Base-by-base conservation (phyloP, 306 rosid genomes). In the Albizia julibrissin region DNA sequence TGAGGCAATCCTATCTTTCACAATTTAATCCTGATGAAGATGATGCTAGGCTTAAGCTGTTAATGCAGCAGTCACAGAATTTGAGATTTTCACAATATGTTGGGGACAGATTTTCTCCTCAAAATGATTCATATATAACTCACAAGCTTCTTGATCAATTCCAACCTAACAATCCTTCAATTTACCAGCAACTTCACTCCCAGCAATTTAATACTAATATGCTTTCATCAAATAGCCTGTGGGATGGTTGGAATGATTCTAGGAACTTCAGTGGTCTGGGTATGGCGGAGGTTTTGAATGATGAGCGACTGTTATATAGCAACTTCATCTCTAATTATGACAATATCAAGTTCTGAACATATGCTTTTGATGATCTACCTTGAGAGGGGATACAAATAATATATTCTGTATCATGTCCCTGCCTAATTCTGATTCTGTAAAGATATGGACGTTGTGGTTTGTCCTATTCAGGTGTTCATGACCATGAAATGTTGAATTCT, bases 241-340 rank as follows among this genome's bases (percentile, higher is more conserved):
- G 87, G 82, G 82, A 79, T 69, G 75, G 73, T 79, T 84, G 89
- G 91, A 84, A 84, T 79, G 85, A 88, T 80, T 64, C 78, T 61
- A 84, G 42, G 77, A 84, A 79, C 81, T 59, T 84, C 27, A 79
- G 79, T 79, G 91, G 69, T 50, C 81, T 79, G 72, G 80, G 85
- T 66, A 67, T 84, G 66, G 33, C 89, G 10, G 87, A 86, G 34
- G 86, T 86, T 12, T 69, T 84, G 65, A 84, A 82, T 79, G 84
- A 79, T 66, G 87, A 81, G 81, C 74, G 78, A 69, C 59, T 40
- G 58, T 84, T 84, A 19, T 84, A 61, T 49, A 79, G 80, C 78
- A 86, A 83, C 71, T 81, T 66, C 84, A 27, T 79, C 69, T 84
- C 86, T 19, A 84, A 68, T 68, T 74, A 86, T 18, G 83, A 72